Evolutionary conservation across 805 yeast species (phyloP).

Genomic region (Wickerhamiella alocasiicola): DNA sequence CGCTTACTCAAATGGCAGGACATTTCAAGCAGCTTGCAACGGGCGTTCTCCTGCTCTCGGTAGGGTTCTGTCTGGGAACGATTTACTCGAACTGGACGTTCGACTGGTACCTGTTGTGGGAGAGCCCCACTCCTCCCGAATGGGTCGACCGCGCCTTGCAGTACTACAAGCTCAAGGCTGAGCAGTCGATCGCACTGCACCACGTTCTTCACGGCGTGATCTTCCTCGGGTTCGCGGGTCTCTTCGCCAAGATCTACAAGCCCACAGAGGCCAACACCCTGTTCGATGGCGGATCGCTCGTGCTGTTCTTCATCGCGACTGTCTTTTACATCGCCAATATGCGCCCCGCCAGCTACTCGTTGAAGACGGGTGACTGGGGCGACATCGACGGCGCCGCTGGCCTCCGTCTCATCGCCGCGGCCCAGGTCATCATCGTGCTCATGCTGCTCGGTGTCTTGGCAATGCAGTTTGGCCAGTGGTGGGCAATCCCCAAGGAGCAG

Average conservation of each 20-base stretch:
- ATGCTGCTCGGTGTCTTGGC: slow-evolving; percentile 66
- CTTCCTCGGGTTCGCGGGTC: slow-evolving; percentile 57
- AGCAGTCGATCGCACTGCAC: slow-evolving; percentile 45
- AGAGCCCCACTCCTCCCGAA: slow-evolving; percentile 35
- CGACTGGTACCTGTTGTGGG: slow-evolving; percentile 66
- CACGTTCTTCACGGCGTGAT: slow-evolving; percentile 51
- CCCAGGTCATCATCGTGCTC: slow-evolving; percentile 61
- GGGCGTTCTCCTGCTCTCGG: slow-evolving; percentile 29
- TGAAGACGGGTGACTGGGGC: slow-evolving; percentile 74
- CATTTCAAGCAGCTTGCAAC: slow-evolving; percentile 18
- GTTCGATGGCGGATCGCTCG: slow-evolving; percentile 81
- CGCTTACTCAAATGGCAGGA: slow-evolving; percentile 11
- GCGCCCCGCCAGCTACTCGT: slow-evolving; percentile 62
- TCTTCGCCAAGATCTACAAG: slow-evolving; percentile 65
- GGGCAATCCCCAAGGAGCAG: slow-evolving; percentile 35
- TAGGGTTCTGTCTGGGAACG: slow-evolving; percentile 72
- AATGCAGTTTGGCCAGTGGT: slow-evolving; percentile 80
- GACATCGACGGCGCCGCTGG: slow-evolving; percentile 83
- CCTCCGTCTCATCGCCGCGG: slow-evolving; percentile 81
- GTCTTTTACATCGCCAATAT: slow-evolving; percentile 79
- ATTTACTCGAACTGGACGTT: slow-evolving; percentile 71
- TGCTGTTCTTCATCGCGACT: slow-evolving; percentile 56
- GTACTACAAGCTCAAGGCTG: slow-evolving; percentile 68
- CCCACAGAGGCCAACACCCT: slow-evolving; percentile 76
- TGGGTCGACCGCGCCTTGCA: slow-evolving; percentile 48